Evolutionary conservation across 768 basidiomycete species (phyloP), one percentile per base, ranked within the genome.

Genomic region (Infundibulicybe gibba): DNA sequence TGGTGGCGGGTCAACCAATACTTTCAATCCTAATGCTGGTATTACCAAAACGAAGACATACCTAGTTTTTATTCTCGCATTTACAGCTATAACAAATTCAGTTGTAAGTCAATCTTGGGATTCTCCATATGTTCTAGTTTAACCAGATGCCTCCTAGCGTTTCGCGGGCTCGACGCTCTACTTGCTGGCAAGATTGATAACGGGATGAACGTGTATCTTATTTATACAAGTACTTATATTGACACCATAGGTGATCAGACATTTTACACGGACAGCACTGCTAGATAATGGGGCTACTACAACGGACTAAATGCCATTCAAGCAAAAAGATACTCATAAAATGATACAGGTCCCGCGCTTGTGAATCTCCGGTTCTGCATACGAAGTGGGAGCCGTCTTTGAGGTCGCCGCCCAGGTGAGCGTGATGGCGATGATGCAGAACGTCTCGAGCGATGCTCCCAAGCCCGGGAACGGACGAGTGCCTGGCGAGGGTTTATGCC

Each of bases 51-150:
- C 49, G 8, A 49, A 45, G 19, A 15, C 32, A 11, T 93, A 94
- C 63, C 72, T 94, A 65, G 75, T 83, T 17, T 87, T 92, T 61
- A 84, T 94, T 48, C 75, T 94, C 19, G 74, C 76, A 11, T 91
- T 92, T 56, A 89, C 90, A 31, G 87, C 89, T 5, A 75, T 92
- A 49, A 85, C 84, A 13, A 90, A 87, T 57, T 62, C 74, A 39
- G 81, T 86, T 61, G 70, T 76, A 58, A 42, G 73, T 63, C 51
- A 31, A 52, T 25, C 43, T 44, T 41, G 37, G 40, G 48, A n/a
- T 40, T 41, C 38, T 39, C 31, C 1, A 47, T 38, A 47, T 43
- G 14, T n/a, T 41, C 16, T 49, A 32, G 17, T 6, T 30, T 41
- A 32, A 21, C 37, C 39, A 40, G 32, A 21, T 44, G 14, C 15